These are phyloP conservation scores for Adansonia rubrostipa DNA, from an alignment of 441 rosid species.

Conservation along the genomic window DNA sequence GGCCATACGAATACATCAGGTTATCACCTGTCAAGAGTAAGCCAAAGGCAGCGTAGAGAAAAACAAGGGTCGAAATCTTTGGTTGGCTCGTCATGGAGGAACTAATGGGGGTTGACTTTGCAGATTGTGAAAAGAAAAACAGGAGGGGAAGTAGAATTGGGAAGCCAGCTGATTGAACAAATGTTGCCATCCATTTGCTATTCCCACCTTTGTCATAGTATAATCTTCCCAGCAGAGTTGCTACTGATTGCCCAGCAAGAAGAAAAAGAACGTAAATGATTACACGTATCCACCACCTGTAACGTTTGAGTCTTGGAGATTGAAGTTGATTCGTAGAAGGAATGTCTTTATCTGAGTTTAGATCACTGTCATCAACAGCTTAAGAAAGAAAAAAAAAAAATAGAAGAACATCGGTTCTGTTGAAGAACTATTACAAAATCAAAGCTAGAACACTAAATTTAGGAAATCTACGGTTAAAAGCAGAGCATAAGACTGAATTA, in stretches of 20 bases:
- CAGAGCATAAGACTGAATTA: too few relatives aligned
- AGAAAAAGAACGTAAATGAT: constrained; percentile 39
- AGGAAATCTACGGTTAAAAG: background rate
- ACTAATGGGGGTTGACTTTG: background rate
- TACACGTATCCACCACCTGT: constrained; percentile 56
- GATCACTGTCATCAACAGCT: constrained; percentile 29
- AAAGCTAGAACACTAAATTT: constrained; percentile 3
- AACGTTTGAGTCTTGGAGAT: constrained; percentile 35
- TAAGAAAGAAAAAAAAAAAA: constrained; percentile 1
- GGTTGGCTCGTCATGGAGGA: constrained; percentile 19
- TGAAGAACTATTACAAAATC: background rate
- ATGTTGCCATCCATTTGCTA: constrained; percentile 72
- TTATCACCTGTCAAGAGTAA: constrained; percentile 52
- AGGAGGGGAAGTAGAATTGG: constrained; percentile 52
- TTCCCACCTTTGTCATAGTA: constrained; percentile 67
- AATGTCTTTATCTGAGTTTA: constrained; percentile 5
- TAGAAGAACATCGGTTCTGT: background rate
- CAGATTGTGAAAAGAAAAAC: constrained; percentile 35
- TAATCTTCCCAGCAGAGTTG: constrained; percentile 55
- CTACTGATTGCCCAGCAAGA: constrained; percentile 54
- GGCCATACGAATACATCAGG: constrained; percentile 63
- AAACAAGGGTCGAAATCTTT: constrained; percentile 28
- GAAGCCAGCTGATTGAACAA: constrained; percentile 67
- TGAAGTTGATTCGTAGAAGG: constrained; percentile 18
- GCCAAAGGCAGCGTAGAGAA: constrained; percentile 50